Conservation (phyloP, 176 grass and related monocot species). For the Eragrostis curvula region DNA sequence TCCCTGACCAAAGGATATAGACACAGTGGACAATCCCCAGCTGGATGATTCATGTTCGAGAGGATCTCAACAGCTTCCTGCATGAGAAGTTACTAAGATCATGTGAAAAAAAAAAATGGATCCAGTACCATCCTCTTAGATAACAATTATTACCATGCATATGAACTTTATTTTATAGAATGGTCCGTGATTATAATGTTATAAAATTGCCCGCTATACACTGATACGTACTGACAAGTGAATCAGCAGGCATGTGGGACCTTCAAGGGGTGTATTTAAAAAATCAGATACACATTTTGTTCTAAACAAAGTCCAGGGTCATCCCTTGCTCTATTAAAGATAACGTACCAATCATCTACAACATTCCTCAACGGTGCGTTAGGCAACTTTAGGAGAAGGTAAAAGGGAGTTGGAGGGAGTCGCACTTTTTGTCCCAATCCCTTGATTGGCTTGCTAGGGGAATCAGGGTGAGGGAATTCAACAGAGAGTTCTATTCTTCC, state of each 20-base stretch:
- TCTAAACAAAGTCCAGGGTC: not conserved
- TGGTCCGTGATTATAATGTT: not conserved
- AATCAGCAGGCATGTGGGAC: not conserved
- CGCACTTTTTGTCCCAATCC: too few species aligned
- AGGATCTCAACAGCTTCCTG: conserved; percentile 90
- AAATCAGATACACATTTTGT: not conserved
- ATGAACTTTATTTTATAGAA: not conserved
- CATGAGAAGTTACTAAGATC: conserved; percentile 40
- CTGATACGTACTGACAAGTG: not conserved
- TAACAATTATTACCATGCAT: not conserved
- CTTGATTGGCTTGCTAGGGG: too few species aligned
- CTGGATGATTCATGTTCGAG: conserved; percentile 95
- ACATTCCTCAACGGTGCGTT: too few species aligned
- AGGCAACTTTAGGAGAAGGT: too few species aligned
- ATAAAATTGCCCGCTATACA: too few species aligned
- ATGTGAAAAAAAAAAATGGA: conserved; percentile 14
- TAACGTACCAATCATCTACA: not conserved
- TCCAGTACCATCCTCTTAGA: not conserved
- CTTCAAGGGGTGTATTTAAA: not conserved
- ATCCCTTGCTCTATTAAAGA: not conserved
- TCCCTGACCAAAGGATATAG: conserved; percentile 78
- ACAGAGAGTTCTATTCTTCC: too few species aligned
- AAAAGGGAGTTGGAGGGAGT: too few species aligned
- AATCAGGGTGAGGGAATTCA: too few species aligned
- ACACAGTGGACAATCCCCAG: conserved; percentile 92